A percentile compares a stretch with the other conserved stretches of the same genome.
These are phyloP conservation scores for Podaxis sp. DNA, from an alignment of 768 basidiomycete genomes.

Conservation along the genomic window DNA sequence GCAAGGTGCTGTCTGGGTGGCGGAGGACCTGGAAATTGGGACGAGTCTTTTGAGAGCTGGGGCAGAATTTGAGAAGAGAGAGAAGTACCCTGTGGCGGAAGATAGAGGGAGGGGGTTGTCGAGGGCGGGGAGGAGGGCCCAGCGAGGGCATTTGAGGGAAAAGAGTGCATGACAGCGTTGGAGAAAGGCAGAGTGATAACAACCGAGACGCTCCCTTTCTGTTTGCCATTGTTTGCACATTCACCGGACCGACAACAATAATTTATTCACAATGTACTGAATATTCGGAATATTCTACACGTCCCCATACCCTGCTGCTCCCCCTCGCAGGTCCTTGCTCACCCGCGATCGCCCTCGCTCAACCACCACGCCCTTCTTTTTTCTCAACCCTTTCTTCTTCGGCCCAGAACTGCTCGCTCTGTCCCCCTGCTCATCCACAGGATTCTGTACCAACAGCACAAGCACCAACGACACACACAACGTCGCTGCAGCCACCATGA, in stretches of 20 bases:
- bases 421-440: slow-evolving; percentile 23
- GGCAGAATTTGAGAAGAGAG: not conserved
- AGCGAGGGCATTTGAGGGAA: slow-evolving; percentile 47
- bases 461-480: slow-evolving; percentile 39
- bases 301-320: slow-evolving; percentile 23
- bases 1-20: slow-evolving; percentile 51
- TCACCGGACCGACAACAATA: not conserved
- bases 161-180: slow-evolving; percentile 47
- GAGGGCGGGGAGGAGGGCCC: slow-evolving; percentile 27
- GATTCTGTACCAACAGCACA: slow-evolving; percentile 41
- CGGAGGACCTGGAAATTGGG: slow-evolving; percentile 29
- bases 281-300: not conserved
- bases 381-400: slow-evolving; percentile 19
- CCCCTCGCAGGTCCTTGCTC: slow-evolving; percentile 48
- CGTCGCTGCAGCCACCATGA: slow-evolving; percentile 54
- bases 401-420: not conserved
- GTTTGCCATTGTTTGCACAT: slow-evolving; percentile 6
- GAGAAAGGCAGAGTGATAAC: slow-evolving; percentile 24
- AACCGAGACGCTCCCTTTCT: slow-evolving; percentile 20
- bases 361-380: slow-evolving; percentile 24
- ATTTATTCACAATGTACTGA: not conserved
- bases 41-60: slow-evolving; percentile 2
- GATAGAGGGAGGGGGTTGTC: slow-evolving; percentile 34
- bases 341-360: slow-evolving; percentile 47
- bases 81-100: slow-evolving; percentile 41